Conservation (phyloP, 208 protist genomes). For the Phytomonas sp. region DNA sequence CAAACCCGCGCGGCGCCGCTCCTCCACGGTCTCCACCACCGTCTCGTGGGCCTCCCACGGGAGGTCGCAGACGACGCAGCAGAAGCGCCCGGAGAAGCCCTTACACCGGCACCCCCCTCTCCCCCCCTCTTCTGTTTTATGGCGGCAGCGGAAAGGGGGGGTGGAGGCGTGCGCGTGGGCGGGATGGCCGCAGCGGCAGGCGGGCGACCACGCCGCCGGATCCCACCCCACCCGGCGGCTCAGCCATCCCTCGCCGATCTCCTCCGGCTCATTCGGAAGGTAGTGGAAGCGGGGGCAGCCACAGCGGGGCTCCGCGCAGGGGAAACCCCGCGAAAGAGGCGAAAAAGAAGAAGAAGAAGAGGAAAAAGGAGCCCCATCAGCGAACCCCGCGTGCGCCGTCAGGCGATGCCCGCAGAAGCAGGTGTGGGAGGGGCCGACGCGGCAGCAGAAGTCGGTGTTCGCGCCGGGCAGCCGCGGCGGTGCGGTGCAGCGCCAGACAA, state of each 20-base stretch:
- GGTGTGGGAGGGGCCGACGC: conserved; percentile 46
- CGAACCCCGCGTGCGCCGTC: no score
- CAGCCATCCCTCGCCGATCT: conserved; percentile 83
- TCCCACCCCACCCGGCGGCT: conserved; percentile 57
- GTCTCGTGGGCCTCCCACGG: conserved; percentile 77
- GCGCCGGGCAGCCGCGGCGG: conserved; percentile 30
- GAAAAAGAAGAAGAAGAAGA: no score
- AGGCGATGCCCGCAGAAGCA: no score
- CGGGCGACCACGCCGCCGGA: conserved; percentile 44
- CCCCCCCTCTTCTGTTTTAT: conserved; percentile 22
- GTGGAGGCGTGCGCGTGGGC: conserved; percentile 38
- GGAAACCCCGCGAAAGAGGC: no score
- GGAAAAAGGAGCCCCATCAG: no score
- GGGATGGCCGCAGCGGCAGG: conserved; percentile 80
- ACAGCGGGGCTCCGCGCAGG: conserved; percentile 39
- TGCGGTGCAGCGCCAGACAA: conserved; percentile 56
- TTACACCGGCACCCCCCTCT: no score
- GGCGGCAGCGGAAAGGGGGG: conserved; percentile 15
- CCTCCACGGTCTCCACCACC: conserved; percentile 65
- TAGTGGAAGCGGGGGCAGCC: conserved; percentile 59
- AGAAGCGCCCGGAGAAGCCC: conserved; percentile 36
- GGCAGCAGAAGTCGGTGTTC: conserved; percentile 73
- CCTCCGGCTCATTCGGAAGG: conserved; percentile 77
- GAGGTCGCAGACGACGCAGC: conserved; percentile 81
- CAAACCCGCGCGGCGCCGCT: conserved; percentile 24